These are phyloP conservation scores for Cladochytrium replicatum DNA, from an alignment of 192 early-diverging fungal genomes.

Conservation along the genomic window DNA sequence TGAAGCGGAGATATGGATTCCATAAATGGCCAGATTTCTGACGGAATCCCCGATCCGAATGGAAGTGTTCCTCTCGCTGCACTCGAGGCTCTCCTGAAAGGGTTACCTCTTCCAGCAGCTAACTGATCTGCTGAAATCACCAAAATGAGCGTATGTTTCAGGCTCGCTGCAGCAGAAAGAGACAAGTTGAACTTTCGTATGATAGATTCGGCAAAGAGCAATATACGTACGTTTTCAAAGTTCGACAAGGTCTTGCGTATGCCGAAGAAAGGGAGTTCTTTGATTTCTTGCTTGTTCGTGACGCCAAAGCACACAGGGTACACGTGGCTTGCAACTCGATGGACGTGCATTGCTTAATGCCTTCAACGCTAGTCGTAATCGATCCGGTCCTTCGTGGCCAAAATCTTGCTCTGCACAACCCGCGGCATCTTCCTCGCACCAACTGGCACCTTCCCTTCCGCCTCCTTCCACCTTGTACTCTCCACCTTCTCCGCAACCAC, in stretches of 20 bases:
- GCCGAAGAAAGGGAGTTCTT: neutral
- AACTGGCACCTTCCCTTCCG: slow-evolving; percentile 31
- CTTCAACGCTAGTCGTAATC: slow-evolving; percentile 59
- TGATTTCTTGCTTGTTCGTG: neutral
- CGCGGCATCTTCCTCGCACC: slow-evolving; percentile 38
- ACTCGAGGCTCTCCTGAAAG: neutral
- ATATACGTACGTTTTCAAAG: neutral
- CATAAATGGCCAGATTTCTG: neutral
- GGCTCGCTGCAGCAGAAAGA: no score
- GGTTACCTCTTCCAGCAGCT: neutral
- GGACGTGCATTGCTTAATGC: slow-evolving; percentile 85
- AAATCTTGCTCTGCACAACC: slow-evolving; percentile 71
- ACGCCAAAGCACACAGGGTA: slow-evolving; percentile 67
- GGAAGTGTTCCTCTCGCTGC: neutral
- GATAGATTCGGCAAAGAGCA: neutral
- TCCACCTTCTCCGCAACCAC: slow-evolving; percentile 63
- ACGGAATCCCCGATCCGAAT: neutral
- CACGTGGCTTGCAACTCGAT: slow-evolving; percentile 76
- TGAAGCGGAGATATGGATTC: neutral
- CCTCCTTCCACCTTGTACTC: slow-evolving; percentile 69
- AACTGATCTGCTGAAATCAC: neutral
- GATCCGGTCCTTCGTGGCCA: slow-evolving; percentile 65
- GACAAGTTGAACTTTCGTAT: slow-evolving; percentile 1
- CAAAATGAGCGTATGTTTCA: neutral
- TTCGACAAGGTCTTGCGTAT: neutral